Evolutionary conservation across 495 filamentous ascomycete genomes (phyloP), one percentile per base, ranked within the genome.

Genomic region (Penicillium chermesinum): DNA sequence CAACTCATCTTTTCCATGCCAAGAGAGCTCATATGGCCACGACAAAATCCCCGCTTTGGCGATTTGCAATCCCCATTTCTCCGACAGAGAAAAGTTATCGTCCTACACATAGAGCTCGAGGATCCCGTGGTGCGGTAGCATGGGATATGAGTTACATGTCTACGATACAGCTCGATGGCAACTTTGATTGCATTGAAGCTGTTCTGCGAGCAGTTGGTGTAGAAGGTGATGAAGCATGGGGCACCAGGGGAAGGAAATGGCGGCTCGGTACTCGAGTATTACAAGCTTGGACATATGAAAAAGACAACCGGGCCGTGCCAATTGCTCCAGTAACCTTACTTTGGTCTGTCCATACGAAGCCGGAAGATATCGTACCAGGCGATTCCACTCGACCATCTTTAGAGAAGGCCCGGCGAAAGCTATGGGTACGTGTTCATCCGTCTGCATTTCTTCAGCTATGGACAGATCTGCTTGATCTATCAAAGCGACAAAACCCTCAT

Each of bases 121-220:
- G 80, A 14, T 73, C 84, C 14, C 67, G 80, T 44, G 83, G 83
- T 16, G 79, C 78, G 42, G 76, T 91, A 8, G 85, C 80, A 2
- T 98, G 94, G 91, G 93, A 98, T 69, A 89, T 82, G 79, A 96
- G 91, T 59, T 98, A 96, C 62, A 88, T 93, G 70, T 83, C 88
- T 61, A 96, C 88, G 2, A 83, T 95, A 52, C 77, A 83, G 25
- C 56, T 96, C 1, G 85, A 86, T 47, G 93, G 94, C 6, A 61
- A 70, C 3, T 76, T 80, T 35, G 57, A 68, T 10, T 83, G 79
- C 19, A 61, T 95, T 17, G 70, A 81, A 44, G 77, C 76, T 16
- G 69, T 93, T 17, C 54, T 97, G 21, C 79, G 71, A 45, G 72
- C 67, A 3, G 53, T 96, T 1, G 66, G 68, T 25, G 62, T 89